Percentiles rank a stretch among this genome's conserved stretches.
Evolutionary conservation across 306 rosid genomes (phyloP).

Genomic region (Fragaria ananassa): DNA sequence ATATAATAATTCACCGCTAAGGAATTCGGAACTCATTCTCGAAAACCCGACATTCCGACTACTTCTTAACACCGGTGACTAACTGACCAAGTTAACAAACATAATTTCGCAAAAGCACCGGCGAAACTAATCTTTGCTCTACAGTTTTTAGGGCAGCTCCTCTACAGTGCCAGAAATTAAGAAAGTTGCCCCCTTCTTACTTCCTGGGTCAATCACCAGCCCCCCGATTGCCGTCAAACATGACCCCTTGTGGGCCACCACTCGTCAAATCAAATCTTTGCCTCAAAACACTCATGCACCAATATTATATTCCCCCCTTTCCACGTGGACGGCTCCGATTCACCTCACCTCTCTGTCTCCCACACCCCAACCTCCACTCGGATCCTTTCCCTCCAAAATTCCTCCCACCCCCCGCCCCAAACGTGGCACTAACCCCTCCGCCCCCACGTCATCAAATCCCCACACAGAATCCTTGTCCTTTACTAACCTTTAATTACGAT

Average conservation of each 20-base stretch:
- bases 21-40: no score
- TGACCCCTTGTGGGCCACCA: constrained; percentile 25
- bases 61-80: no score
- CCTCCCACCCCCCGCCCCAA: not conserved
- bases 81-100: no score
- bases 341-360: constrained; percentile 23
- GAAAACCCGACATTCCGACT: not conserved
- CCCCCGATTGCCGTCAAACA: constrained; percentile 1
- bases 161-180: not conserved
- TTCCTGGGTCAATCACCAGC: not conserved
- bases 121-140: no score
- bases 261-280: constrained; percentile 56
- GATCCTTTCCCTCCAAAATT: constrained; percentile 47
- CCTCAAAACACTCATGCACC: not conserved
- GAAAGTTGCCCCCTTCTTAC: not conserved
- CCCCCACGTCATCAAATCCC: constrained; percentile 28
- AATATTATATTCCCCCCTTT: not conserved
- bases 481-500: not conserved
- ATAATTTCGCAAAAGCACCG: no score
- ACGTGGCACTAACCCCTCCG: constrained; percentile 38
- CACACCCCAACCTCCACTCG: constrained; percentile 24
- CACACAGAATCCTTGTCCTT: not conserved
- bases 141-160: not conserved
- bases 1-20: not conserved
- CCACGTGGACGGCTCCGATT: constrained; percentile 39